Percentiles rank a stretch among this genome's conserved stretches.
Evolutionary conservation across 345 rosid species (phyloP).

Genomic region (Eucalyptus virginea): DNA sequence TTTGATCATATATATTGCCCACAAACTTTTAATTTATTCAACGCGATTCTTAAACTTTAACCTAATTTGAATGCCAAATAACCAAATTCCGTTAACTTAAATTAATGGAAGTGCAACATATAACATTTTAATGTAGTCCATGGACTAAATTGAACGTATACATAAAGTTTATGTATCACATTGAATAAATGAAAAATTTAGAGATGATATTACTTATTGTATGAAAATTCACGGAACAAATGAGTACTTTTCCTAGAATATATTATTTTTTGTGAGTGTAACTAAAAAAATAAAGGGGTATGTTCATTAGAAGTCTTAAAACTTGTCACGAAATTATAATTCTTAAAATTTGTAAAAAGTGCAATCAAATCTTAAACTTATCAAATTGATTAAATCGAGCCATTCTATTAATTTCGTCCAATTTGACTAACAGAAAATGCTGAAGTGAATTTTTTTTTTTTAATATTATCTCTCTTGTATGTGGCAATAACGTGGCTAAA

Average conservation of each 20-base stretch:
- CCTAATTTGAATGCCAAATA: not conserved
- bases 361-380: rapidly evolving
- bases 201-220: rapidly evolving
- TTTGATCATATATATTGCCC: rapidly evolving
- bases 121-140: rapidly evolving
- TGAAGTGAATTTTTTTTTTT: too few species aligned
- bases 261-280: not conserved
- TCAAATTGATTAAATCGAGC: rapidly evolving
- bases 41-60: rapidly evolving
- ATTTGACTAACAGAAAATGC: rapidly evolving
- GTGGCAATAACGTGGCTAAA: rapidly evolving
- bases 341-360: rapidly evolving
- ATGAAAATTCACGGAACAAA: rapidly evolving
- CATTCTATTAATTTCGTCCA: rapidly evolving
- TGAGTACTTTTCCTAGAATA: not conserved
- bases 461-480: too few species aligned
- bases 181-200: rapidly evolving
- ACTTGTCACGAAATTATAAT: too few species aligned
- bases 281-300: too few species aligned
- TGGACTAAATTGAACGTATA: rapidly evolving
- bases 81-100: rapidly evolving
- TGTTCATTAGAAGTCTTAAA: rapidly evolving
- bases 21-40: not conserved
- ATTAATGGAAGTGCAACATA: rapidly evolving
- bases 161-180: rapidly evolving